Conservation (phyloP, 2,329 filamentous ascomycete genomes). For the Fusarium pseudocircinatum region DNA sequence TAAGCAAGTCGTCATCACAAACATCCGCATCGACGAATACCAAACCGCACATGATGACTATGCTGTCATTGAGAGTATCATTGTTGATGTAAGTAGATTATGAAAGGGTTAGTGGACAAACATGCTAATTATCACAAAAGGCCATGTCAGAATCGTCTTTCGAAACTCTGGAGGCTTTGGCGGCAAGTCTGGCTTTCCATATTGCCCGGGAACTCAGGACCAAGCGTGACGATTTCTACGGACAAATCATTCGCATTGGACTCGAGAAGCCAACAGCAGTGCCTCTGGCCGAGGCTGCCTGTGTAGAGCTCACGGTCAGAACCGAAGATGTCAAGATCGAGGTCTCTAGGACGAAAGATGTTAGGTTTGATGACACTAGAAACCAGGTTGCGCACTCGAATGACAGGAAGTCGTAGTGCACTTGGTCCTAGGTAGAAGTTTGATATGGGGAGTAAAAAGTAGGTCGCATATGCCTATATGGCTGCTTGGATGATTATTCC, state of each 20-base stretch:
- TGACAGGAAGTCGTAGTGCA: slow-evolving; percentile 1
- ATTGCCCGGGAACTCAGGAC: slow-evolving; percentile 57
- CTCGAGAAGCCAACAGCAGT: slow-evolving; percentile 80
- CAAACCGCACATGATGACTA: slow-evolving; percentile 60
- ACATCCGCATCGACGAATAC: slow-evolving; percentile 68
- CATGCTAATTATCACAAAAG: slow-evolving; percentile 46
- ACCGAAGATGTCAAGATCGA: slow-evolving; percentile 40
- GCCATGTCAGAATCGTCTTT: slow-evolving; percentile 65
- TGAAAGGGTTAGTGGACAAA: not conserved
- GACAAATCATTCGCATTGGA: slow-evolving; percentile 65
- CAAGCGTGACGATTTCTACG: slow-evolving; percentile 40
- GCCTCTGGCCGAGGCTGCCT: slow-evolving; percentile 75
- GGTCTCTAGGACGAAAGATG: slow-evolving; percentile 10
- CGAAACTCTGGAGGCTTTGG: slow-evolving; percentile 71
- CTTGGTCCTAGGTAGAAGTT: not conserved
- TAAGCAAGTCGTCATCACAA: slow-evolving; percentile 73
- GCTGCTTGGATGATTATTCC: not conserved
- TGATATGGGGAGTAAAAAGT: not conserved
- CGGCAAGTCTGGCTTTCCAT: slow-evolving; percentile 56
- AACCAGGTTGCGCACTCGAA: slow-evolving; percentile 6
- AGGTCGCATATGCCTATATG: not conserved
- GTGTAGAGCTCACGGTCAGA: slow-evolving; percentile 62
- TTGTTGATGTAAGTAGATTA: slow-evolving; percentile 65
- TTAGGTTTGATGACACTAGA: slow-evolving; percentile 20
- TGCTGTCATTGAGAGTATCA: slow-evolving; percentile 63